These are phyloP conservation scores for Epichloe coenophiala DNA, from an alignment of 2,329 filamentous ascomycete genomes.

Conservation along the genomic window DNA sequence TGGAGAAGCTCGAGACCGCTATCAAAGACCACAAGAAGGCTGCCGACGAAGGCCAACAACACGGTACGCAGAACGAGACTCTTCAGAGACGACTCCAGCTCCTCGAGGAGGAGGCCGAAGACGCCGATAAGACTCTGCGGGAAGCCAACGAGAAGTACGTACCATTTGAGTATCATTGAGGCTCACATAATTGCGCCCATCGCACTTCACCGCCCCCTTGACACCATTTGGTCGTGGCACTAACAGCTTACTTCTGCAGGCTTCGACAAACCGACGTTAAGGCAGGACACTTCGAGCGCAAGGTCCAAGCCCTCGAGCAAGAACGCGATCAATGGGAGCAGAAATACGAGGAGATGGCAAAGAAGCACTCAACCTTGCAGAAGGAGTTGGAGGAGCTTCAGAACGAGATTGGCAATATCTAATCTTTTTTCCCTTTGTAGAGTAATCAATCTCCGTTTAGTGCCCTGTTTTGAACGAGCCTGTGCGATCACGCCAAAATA, in stretches of 20 bases:
- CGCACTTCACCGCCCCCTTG: background rate
- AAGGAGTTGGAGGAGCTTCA: conserved; percentile 89
- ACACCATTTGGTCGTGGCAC: background rate
- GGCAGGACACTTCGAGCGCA: conserved; percentile 97
- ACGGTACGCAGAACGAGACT: conserved; percentile 78
- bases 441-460: conserved; percentile 9
- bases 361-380: conserved; percentile 73
- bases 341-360: conserved; percentile 96
- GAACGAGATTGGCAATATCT: conserved; percentile 86
- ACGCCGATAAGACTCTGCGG: conserved; percentile 88
- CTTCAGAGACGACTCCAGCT: conserved; percentile 87
- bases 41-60: conserved; percentile 71
- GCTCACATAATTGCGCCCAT: background rate
- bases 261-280: conserved; percentile 98
- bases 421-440: conserved; percentile 22
- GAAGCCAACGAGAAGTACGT: conserved; percentile 98
- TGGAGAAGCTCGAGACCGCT: conserved; percentile 78
- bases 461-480: background rate
- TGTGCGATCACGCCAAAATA: background rate
- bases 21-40: conserved; percentile 81
- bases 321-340: conserved; percentile 88
- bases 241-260: conserved; percentile 34
- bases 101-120: conserved; percentile 94
- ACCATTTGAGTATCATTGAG: conserved; percentile 1
- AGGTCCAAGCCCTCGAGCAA: conserved; percentile 90